These are phyloP conservation scores for Yamadazyma atmosphaerica DNA, from an alignment of 1,139 yeast genomes.

Conservation along the genomic window DNA sequence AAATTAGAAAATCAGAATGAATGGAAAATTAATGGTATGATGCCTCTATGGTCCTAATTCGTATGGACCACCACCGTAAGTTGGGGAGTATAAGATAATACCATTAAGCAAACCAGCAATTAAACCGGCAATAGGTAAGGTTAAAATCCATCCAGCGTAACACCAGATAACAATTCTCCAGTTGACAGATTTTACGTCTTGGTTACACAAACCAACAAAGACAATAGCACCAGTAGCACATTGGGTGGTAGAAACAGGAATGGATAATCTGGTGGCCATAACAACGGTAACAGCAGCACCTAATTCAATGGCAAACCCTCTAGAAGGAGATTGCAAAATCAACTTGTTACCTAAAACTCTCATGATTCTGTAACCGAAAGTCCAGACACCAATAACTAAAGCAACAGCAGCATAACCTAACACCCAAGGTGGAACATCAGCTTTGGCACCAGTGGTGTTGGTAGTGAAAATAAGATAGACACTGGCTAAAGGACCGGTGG, in stretches of 20 bases:
- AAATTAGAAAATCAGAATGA: neutral
- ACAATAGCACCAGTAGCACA: constrained; percentile 82
- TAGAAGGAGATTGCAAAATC: constrained; percentile 74
- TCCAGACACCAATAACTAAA: constrained; percentile 70
- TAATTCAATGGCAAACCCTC: constrained; percentile 78
- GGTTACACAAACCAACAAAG: constrained; percentile 72
- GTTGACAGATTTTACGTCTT: constrained; percentile 62
- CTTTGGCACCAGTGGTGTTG: constrained; percentile 46
- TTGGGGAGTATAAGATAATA: constrained; percentile 68
- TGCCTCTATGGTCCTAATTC: constrained; percentile 3
- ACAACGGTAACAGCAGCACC: constrained; percentile 79
- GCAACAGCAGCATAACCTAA: constrained; percentile 69
- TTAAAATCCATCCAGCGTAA: constrained; percentile 71
- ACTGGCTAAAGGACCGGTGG: constrained; percentile 74
- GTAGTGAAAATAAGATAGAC: constrained; percentile 63
- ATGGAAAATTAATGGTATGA: neutral
- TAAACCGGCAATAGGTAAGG: constrained; percentile 73
- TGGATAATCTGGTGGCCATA: constrained; percentile 70
- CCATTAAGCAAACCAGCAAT: constrained; percentile 69
- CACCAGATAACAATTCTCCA: constrained; percentile 80
- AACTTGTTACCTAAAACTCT: constrained; percentile 71
- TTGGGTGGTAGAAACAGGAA: constrained; percentile 79
- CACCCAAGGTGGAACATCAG: constrained; percentile 72
- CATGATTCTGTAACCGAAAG: constrained; percentile 73
- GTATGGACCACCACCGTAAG: constrained; percentile 39